Evolutionary conservation across 2,329 filamentous ascomycete species (phyloP).

Genomic region (Pezicula radicicola): DNA sequence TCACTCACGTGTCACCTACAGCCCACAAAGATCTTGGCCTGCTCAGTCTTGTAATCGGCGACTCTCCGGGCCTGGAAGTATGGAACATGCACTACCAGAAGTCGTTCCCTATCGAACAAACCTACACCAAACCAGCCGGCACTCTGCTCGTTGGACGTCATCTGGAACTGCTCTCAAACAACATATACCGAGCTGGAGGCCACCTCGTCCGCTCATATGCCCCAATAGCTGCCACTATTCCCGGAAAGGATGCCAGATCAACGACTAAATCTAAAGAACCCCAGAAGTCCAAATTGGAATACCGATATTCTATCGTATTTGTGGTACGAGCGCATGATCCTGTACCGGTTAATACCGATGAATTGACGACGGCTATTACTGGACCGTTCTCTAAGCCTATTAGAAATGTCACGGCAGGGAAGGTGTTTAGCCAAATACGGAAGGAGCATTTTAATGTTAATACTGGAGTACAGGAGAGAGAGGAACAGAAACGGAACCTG

Average conservation of each 20-base stretch:
- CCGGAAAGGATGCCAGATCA: neutral
- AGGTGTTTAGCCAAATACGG: slow-evolving; percentile 16
- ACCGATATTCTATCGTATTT: slow-evolving; percentile 24
- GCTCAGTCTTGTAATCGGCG: slow-evolving; percentile 22
- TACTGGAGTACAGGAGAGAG: slow-evolving; percentile 12
- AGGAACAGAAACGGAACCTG: slow-evolving; percentile 16
- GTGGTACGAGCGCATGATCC: slow-evolving; percentile 22
- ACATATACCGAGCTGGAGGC: slow-evolving; percentile 17
- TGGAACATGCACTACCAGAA: slow-evolving; percentile 9
- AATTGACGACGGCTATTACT: slow-evolving; percentile 20
- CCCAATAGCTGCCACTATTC: neutral
- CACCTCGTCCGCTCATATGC: slow-evolving; percentile 21
- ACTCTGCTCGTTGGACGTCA: slow-evolving; percentile 22
- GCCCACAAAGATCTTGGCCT: slow-evolving; percentile 23
- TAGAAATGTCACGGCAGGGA: slow-evolving; percentile 11
- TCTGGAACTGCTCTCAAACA: slow-evolving; percentile 18
- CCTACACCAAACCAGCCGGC: slow-evolving; percentile 9
- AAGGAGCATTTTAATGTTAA: slow-evolving; percentile 23
- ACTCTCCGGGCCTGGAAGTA: slow-evolving; percentile 23
- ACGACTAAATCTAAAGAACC: neutral
- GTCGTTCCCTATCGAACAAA: slow-evolving; percentile 20
- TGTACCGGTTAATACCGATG: slow-evolving; percentile 17
- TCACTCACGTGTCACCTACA: slow-evolving; percentile 5
- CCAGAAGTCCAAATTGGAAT: slow-evolving; percentile 1
- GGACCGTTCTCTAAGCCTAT: slow-evolving; percentile 15